These are phyloP conservation scores for Moesziomyces sp. DNA, from an alignment of 1,284 basidiomycete genomes.

Conservation along the genomic window DNA sequence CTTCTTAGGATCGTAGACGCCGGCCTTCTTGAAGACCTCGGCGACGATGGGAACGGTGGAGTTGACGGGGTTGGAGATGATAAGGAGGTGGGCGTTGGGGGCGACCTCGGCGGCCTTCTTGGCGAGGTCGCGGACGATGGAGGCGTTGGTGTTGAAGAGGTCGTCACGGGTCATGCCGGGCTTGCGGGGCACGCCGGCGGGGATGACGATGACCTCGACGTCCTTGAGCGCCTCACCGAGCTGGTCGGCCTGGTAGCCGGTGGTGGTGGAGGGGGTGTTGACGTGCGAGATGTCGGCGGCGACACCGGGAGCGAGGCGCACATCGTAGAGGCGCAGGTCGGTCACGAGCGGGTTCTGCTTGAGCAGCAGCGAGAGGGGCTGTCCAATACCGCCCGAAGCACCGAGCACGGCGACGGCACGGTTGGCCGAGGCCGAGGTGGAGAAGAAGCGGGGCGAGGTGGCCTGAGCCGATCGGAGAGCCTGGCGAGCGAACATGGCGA, in stretches of 20 bases:
- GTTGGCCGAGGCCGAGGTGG: constrained; percentile 77
- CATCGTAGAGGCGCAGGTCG: constrained; percentile 70
- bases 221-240: constrained; percentile 86
- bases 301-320: constrained; percentile 70
- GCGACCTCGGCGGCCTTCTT: constrained; percentile 84
- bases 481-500: constrained; percentile 61
- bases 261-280: constrained; percentile 85
- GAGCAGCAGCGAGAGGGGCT: constrained; percentile 82
- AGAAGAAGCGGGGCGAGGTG: constrained; percentile 75
- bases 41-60: constrained; percentile 96
- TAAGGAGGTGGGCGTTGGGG: constrained; percentile 88
- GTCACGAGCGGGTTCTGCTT: constrained; percentile 86
- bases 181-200: constrained; percentile 78
- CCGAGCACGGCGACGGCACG: constrained; percentile 90
- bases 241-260: constrained; percentile 78
- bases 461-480: constrained; percentile 47
- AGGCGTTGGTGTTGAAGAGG: constrained; percentile 97
- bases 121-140: constrained; percentile 95
- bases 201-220: constrained; percentile 91
- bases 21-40: constrained; percentile 88
- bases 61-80: constrained; percentile 86
- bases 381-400: constrained; percentile 84
- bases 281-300: constrained; percentile 75
- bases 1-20: constrained; percentile 84
- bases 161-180: constrained; percentile 91